Base-by-base conservation (phyloP, 2,329 filamentous ascomycete genomes). In the Aspergillus neoniger region DNA sequence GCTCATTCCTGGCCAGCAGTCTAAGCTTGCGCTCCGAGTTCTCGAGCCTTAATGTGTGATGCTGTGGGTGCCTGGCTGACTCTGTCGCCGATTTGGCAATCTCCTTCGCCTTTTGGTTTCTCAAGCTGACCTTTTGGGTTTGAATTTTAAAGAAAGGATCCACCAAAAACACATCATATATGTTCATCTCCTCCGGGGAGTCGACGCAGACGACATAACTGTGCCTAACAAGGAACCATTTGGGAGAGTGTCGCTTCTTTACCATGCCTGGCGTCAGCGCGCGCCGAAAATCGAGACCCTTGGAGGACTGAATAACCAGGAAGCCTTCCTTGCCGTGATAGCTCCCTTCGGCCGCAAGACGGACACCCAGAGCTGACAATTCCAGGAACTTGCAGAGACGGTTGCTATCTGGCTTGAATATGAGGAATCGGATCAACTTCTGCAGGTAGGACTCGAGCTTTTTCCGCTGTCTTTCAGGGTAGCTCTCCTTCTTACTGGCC, bases 171-270 rank as follows among this genome's bases (percentile, higher is more conserved):
- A 99, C 95, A 77, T 99, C 96, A 74, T 96, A 97, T 36, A 98
- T 96, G 70, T 96, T 94, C 90, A 98, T 96, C 69, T 96, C 96
- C 74, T 98, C 94, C 0, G 95, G 95, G 0, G 95, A 97, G 73
- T 98, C 94, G n/a, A 98, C 93, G 68, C 94, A 97, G 48, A 96
- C 94, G 61, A 99, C 89, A 72, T 99, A 99, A 79, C 92, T 98
- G 76, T 98, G 93, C 55, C 95, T 85, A n/a, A 99, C 92, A 19
- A 98, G 82, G 74, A 99, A 99, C 95, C 95, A 99, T 75, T 97
- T 97, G 17, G 92, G 91, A 62, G 87, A 90, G 76, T 97, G 93
- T 12, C 92, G 86, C 55, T 88, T 87, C 71, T 92, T 91, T 64
- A 96, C 84, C 69, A 92, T 88, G 55, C 86, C 83, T 0, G 92